phyloP scores from a whole-genome alignment of 768 basidiomycete species.

The Lentinula aciculospora region DNA sequence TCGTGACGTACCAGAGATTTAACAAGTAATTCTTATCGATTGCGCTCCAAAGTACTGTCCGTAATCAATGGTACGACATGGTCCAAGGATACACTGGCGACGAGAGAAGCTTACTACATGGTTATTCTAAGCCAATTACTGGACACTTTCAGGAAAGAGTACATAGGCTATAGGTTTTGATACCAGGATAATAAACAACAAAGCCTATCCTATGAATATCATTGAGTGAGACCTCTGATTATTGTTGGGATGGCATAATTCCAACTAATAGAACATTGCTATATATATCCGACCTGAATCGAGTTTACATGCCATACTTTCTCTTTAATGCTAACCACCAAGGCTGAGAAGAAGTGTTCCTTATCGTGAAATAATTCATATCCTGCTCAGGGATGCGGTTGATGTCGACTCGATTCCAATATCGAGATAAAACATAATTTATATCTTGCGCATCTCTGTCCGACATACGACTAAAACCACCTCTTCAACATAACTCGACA shows the following conservation, averaged over 20 bases:
- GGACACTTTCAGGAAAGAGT: no score
- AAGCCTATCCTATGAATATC: no score
- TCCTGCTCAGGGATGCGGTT: conserved; percentile 84
- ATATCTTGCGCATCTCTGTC: conserved; percentile 80
- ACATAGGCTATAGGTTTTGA: no score
- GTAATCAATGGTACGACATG: no score
- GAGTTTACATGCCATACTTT: conserved; percentile 46
- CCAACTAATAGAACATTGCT: background rate
- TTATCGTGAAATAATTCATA: conserved; percentile 70
- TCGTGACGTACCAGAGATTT: no score
- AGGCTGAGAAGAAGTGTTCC: conserved; percentile 53
- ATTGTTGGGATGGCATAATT: no score
- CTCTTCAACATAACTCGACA: conserved; percentile 10
- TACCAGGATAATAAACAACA: background rate
- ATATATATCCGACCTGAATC: background rate
- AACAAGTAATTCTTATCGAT: no score
- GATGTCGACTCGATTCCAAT: conserved; percentile 80
- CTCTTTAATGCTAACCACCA: conserved; percentile 73
- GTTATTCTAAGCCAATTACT: no score
- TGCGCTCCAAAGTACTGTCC: no score
- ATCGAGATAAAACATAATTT: conserved; percentile 59
- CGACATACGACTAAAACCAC: conserved; percentile 48
- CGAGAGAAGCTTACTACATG: no score
- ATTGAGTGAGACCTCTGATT: no score
- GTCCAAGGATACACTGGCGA: no score